A percentile compares a stretch with the other conserved stretches of the same genome.
Conservation (phyloP, 208 protist genomes). For the Angomonas deanei region DNA sequence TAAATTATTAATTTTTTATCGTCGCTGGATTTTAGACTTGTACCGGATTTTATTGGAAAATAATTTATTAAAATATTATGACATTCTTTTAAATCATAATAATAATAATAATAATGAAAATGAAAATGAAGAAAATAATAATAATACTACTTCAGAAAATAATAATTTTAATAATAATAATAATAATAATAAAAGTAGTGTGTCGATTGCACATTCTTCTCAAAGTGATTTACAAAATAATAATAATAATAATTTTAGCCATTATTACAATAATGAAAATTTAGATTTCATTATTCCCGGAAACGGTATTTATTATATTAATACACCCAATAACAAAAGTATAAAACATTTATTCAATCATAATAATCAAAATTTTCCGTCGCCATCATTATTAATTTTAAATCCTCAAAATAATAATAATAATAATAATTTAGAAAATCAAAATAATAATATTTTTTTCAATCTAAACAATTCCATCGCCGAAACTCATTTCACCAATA, state of each 20-base stretch:
- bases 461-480: background rate
- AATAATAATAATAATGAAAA: background rate
- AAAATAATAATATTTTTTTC: background rate
- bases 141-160: slow-evolving; percentile 6
- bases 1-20: too few species aligned
- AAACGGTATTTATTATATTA: background rate
- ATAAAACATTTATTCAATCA: background rate
- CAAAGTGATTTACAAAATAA: slow-evolving; percentile 9
- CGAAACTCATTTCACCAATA: background rate
- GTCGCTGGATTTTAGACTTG: too few species aligned
- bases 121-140: slow-evolving; percentile 4
- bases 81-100: background rate
- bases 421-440: slow-evolving; percentile 6
- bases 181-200: slow-evolving; percentile 8
- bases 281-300: background rate
- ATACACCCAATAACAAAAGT: background rate
- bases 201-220: too few species aligned
- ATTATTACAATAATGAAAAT: slow-evolving; percentile 2
- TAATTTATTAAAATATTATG: too few species aligned
- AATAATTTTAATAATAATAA: slow-evolving; percentile 2
- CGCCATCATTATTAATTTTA: background rate
- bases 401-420: background rate
- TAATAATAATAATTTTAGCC: background rate
- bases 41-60: too few species aligned
- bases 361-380: background rate